A percentile compares a stretch with the other conserved stretches of the same genome.
Conservation (phyloP, 2,329 filamentous ascomycete genomes). For the Emmonsiellopsis sp. region DNA sequence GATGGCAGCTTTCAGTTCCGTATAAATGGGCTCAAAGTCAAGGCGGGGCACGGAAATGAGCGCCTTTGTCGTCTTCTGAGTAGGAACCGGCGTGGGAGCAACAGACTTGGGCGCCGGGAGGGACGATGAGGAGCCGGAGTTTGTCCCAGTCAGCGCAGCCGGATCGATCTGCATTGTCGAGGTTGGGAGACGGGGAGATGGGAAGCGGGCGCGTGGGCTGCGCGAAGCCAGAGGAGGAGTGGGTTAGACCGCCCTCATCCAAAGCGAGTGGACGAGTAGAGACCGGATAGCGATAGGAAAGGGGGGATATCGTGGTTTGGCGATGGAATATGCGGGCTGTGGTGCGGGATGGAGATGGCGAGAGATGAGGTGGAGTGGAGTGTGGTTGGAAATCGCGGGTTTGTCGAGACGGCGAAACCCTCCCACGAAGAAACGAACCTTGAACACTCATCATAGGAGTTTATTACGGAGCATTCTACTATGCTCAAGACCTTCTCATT, state of each 20-base stretch:
- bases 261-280: conserved; percentile 9
- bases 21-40: conserved; percentile 55
- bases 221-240: conserved; percentile 29
- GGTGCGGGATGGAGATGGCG: background rate
- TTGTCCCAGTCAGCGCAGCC: conserved; percentile 34
- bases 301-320: background rate
- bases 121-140: conserved; percentile 26
- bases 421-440: too few species aligned
- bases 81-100: conserved; percentile 15
- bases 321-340: conserved; percentile 1
- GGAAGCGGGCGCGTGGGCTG: conserved; percentile 24
- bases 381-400: background rate
- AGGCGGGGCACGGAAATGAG: conserved; percentile 49
- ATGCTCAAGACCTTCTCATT: too few species aligned
- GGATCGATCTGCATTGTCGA: conserved; percentile 38
- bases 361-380: background rate
- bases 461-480: too few species aligned
- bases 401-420: background rate
- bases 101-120: conserved; percentile 23
- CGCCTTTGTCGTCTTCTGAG: conserved; percentile 42
- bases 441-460: too few species aligned
- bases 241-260: conserved; percentile 30
- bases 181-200: conserved; percentile 15
- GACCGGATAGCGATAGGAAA: background rate
- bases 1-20: conserved; percentile 50